Percentiles rank a stretch among this genome's conserved stretches.
Conservation (phyloP, 306 rosid genomes). For the Vigna reflexopilosa region DNA sequence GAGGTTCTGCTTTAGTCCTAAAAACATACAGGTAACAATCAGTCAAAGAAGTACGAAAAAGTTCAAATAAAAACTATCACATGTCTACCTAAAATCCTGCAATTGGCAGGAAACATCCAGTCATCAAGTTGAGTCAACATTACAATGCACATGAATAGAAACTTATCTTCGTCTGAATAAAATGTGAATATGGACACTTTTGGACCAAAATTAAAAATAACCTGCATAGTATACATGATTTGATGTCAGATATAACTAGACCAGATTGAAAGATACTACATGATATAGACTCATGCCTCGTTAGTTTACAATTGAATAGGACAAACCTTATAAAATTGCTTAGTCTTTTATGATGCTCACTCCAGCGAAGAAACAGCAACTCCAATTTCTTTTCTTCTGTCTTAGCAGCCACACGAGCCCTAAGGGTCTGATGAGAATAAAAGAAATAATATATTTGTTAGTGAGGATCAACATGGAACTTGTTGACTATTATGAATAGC, state of each 20-base stretch:
- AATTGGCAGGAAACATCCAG: conserved; percentile 59
- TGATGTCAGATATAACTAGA: conserved; percentile 35
- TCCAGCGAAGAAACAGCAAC: conserved; percentile 95
- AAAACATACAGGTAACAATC: conserved; percentile 45
- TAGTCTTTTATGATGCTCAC: conserved; percentile 91
- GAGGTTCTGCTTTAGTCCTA: conserved; percentile 97
- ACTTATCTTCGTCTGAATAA: conserved; percentile 97
- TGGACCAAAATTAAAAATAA: conserved; percentile 97
- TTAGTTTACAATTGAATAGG: conserved; percentile 18
- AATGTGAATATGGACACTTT: conserved; percentile 99
- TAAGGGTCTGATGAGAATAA: conserved; percentile 68
- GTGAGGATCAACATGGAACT: conserved; percentile 11
- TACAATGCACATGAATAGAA: conserved; percentile 83
- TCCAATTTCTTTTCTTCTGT: conserved; percentile 98
- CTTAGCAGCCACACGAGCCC: conserved; percentile 97
- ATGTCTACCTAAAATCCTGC: conserved; percentile 57
- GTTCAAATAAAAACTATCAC: conserved; percentile 16
- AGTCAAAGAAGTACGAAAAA: conserved; percentile 36
- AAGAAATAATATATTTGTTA: conserved; percentile 22
- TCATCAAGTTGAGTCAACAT: conserved; percentile 73
- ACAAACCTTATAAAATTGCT: conserved; percentile 92
- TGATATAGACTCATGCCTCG: conserved; percentile 14
- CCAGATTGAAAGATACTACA: conserved; percentile 34
- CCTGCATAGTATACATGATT: conserved; percentile 65
- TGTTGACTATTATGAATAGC: background rate